Base-by-base conservation (phyloP, 2,329 filamentous ascomycete species). In the Purpureocillium takamizusanense region DNA sequence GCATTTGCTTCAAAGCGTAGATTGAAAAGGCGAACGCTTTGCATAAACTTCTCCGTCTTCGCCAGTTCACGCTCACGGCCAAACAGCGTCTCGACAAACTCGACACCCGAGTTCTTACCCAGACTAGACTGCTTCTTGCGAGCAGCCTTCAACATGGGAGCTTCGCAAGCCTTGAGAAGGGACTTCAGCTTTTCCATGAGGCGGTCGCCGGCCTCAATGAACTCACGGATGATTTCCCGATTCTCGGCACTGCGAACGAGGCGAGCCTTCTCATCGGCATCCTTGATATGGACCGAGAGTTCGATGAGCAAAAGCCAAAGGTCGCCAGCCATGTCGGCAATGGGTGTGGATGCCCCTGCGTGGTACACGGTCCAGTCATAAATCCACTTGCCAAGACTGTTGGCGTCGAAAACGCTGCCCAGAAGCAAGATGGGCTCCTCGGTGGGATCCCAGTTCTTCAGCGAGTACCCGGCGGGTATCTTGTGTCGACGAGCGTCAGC, bases 351-450 rank as follows among this genome's bases (percentile, higher is more conserved):
- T 12, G 87, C 77, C 29, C 86, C 86, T 50, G 94, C 81, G 59
- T 83, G 81, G 67, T 86, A 95, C 46, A 95, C 86, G 14, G 92
- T 95, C 92, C 92, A 98, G 72, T 97, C 92, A 64, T 95, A 98
- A 56, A 98, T 94, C 92, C 92, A 98, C 66, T 95, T 95, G 55
- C 92, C 92, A 23, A 98, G 74, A 18, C 87, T 95, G 73, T 97
- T 95, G 55, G 90, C 86, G 57, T 97, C 92, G 56, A 97, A 97
- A 40, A 97, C 92, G 56, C 86, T 94, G 36, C 92, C 92, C 16
- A 97, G 74, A 18, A 98, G 76, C 57, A 95, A 81, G 58, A 98
- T 95, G 37, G 92, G 92, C 50, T 88, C 81, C 68, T 97, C 90
- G 21, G 78, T 81, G 1, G 90, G 90, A 59, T 98, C 92, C 92